Conservation (phyloP, 2,329 filamentous ascomycete species). For the Didymella sp. region DNA sequence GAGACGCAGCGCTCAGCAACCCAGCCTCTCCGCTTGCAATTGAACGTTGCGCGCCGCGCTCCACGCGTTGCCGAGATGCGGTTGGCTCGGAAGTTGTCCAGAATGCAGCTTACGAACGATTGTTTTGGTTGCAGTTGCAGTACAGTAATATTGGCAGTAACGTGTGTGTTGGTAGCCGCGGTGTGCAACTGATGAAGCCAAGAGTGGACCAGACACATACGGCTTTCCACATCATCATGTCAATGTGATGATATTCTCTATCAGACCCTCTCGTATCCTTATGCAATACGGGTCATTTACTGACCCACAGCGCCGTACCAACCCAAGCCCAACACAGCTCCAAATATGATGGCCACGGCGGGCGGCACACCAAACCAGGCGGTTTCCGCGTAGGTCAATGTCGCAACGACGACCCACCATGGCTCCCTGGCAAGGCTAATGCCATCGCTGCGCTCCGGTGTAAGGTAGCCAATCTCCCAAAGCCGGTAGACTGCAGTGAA, state of each 20-base stretch:
- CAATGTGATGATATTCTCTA: neutral
- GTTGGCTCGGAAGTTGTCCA: neutral
- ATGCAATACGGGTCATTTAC: constrained; percentile 6
- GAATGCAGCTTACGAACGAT: neutral
- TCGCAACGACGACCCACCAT: constrained; percentile 56
- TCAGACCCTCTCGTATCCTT: neutral
- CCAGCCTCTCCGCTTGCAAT: constrained; percentile 11
- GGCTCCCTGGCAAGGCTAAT: constrained; percentile 50
- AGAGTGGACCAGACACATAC: neutral
- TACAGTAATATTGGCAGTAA: neutral
- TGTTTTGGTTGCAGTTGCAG: neutral
- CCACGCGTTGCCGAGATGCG: constrained; percentile 7
- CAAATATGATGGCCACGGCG: constrained; percentile 50
- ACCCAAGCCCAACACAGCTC: constrained; percentile 48
- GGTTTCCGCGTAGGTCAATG: constrained; percentile 51
- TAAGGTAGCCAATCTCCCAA: constrained; percentile 55
- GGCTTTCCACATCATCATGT: neutral
- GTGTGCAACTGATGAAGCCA: neutral
- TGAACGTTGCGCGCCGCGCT: constrained; percentile 6
- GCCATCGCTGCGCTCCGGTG: constrained; percentile 45
- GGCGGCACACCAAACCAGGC: constrained; percentile 52
- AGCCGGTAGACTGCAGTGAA: constrained; percentile 56
- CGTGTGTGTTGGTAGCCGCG: neutral
- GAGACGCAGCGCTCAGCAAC: neutral
- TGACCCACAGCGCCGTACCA: constrained; percentile 51